These are phyloP conservation scores for Salicornia ramosissima DNA, from an alignment of 148 eudicot species.

Conservation along the genomic window DNA sequence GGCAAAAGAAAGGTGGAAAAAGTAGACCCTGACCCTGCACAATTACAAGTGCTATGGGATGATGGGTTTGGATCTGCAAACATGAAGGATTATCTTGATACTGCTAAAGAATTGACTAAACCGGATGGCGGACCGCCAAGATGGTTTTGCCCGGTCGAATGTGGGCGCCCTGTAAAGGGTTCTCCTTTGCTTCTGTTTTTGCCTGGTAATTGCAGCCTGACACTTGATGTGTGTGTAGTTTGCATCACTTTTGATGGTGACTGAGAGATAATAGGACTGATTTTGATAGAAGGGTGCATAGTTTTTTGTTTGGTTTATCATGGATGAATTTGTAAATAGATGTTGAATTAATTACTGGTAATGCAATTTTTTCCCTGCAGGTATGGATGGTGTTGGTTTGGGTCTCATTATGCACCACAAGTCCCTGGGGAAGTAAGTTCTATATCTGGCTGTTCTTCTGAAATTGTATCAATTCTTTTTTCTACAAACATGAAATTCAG, in stretches of 20 bases:
- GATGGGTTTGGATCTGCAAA: slow-evolving; percentile 80
- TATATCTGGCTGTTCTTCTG: slow-evolving; percentile 31
- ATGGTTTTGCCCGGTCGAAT: slow-evolving; percentile 87
- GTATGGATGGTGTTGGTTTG: slow-evolving; percentile 93
- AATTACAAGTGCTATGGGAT: slow-evolving; percentile 72
- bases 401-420: slow-evolving; percentile 88
- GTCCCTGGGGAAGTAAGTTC: slow-evolving; percentile 82
- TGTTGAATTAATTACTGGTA: background rate
- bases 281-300: background rate
- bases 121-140: slow-evolving; percentile 89
- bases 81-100: slow-evolving; percentile 85
- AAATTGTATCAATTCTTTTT: background rate
- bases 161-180: slow-evolving; percentile 59
- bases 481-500: background rate
- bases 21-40: slow-evolving; percentile 24
- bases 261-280: background rate
- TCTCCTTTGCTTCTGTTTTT: slow-evolving; percentile 82
- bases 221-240: background rate
- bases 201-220: slow-evolving; percentile 58
- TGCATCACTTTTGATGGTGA: background rate
- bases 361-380: slow-evolving; percentile 33
- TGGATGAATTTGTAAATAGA: background rate
- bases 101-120: slow-evolving; percentile 52
- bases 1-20: slow-evolving; percentile 23
- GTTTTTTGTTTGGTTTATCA: background rate